A percentile compares a stretch with the other conserved stretches of the same genome.
These are phyloP conservation scores for Mariannaea sp. DNA, from an alignment of 2,329 filamentous ascomycete species.

Conservation along the genomic window DNA sequence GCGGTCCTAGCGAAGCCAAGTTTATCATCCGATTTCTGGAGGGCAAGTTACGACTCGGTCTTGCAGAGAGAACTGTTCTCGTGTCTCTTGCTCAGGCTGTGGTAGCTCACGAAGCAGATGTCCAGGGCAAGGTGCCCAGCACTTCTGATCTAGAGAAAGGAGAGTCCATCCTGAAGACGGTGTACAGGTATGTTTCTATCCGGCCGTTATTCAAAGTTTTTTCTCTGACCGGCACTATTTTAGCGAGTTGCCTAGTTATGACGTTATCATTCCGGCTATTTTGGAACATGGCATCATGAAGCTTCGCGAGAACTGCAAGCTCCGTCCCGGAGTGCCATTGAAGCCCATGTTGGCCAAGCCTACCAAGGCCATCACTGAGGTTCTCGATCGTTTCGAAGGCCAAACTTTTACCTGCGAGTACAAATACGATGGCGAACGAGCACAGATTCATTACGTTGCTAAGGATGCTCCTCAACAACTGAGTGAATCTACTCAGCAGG, in stretches of 20 bases:
- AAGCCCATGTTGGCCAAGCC: constrained; percentile 99
- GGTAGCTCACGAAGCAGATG: constrained; percentile 78
- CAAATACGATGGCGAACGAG: constrained; percentile 97
- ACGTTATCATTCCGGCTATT: constrained; percentile 90
- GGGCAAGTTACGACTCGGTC: constrained; percentile 87
- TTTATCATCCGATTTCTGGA: constrained; percentile 92
- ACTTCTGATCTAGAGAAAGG: constrained; percentile 80
- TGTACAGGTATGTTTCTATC: constrained; percentile 69
- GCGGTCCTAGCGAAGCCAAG: constrained; percentile 92
- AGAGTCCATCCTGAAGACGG: constrained; percentile 83
- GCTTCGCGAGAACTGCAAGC: constrained; percentile 81
- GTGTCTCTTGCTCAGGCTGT: constrained; percentile 89
- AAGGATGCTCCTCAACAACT: constrained; percentile 76
- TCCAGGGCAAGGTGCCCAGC: constrained; percentile 71
- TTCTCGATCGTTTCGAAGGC: constrained; percentile 92
- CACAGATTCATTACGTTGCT: constrained; percentile 97
- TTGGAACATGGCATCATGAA: constrained; percentile 84
- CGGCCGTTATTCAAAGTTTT: neutral
- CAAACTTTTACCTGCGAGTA: constrained; percentile 98
- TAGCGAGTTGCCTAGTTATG: constrained; percentile 92
- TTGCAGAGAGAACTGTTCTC: constrained; percentile 91
- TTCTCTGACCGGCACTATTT: constrained; percentile 45
- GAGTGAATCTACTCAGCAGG: constrained; percentile 62
- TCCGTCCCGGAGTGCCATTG: constrained; percentile 89
- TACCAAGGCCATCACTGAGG: constrained; percentile 97